phyloP scores from a whole-genome alignment of 495 filamentous ascomycete genomes.

The Aspergillus indologenus region DNA sequence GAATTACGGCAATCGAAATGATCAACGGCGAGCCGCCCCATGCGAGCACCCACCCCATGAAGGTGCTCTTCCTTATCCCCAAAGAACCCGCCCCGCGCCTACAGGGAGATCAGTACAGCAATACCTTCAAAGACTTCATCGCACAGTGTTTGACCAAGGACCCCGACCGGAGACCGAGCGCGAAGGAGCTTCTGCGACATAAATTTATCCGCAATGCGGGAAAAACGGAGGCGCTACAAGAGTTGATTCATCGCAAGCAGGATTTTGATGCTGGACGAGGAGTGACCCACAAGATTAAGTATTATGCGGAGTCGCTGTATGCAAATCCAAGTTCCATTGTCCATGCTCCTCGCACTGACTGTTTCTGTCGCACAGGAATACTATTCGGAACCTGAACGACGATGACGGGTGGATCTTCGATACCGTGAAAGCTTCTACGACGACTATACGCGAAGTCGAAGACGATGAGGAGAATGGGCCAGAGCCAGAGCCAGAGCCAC shows the following conservation, averaged over 20 bases:
- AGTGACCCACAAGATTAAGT: slow-evolving; percentile 61
- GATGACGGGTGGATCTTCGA: slow-evolving; percentile 98
- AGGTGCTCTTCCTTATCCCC: slow-evolving; percentile 95
- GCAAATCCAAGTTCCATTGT: slow-evolving; percentile 22
- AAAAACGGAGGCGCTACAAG: slow-evolving; percentile 77
- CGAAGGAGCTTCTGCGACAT: slow-evolving; percentile 86
- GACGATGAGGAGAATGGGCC: slow-evolving; percentile 34
- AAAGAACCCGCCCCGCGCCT: slow-evolving; percentile 84
- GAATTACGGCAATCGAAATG: slow-evolving; percentile 94
- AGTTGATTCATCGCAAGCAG: slow-evolving; percentile 81
- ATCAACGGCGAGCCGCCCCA: slow-evolving; percentile 90
- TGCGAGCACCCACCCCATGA: slow-evolving; percentile 93
- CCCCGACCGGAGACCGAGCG: slow-evolving; percentile 75
- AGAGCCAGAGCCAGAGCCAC: slow-evolving; percentile 30
- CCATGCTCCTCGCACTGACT: slow-evolving; percentile 14
- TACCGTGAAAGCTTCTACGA: slow-evolving; percentile 70
- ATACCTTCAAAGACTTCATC: slow-evolving; percentile 91
- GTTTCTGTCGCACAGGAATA: slow-evolving; percentile 43
- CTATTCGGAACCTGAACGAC: slow-evolving; percentile 57
- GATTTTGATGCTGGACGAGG: slow-evolving; percentile 68
- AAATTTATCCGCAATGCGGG: slow-evolving; percentile 83
- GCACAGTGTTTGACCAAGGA: slow-evolving; percentile 87
- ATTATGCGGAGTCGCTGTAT: slow-evolving; percentile 85
- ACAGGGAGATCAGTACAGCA: slow-evolving; percentile 80
- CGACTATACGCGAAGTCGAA: slow-evolving; percentile 40